Conservation (phyloP, 371 early-diverging fungal species). For the Blakeslea trispora region DNA sequence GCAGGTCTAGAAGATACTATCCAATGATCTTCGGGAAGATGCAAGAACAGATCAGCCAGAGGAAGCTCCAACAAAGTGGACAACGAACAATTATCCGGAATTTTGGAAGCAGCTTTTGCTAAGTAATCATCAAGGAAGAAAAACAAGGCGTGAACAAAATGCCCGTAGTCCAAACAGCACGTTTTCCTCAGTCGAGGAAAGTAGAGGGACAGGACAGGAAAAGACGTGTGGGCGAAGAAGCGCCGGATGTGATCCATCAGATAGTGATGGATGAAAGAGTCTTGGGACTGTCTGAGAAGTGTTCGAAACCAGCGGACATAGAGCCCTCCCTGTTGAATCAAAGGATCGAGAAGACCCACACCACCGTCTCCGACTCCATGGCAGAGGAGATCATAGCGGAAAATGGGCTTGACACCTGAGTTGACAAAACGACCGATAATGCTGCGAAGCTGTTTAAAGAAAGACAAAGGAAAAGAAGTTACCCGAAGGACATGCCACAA, state of each 20-base stretch:
- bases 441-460: neutral
- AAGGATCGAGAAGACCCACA: constrained; percentile 13
- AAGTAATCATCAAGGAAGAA: neutral
- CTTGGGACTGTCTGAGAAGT: neutral
- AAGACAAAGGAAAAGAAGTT: neutral
- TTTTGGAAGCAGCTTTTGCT: neutral
- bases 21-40: neutral
- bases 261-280: neutral
- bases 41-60: neutral
- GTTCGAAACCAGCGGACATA: constrained; percentile 14
- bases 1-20: neutral
- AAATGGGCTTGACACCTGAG: neutral
- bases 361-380: neutral
- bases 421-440: neutral
- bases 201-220: neutral
- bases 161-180: neutral
- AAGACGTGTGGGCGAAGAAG: neutral
- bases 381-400: neutral
- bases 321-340: constrained; percentile 7
- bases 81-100: neutral
- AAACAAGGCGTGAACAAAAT: neutral
- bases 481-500: constrained; percentile 25
- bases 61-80: neutral
- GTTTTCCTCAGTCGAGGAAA: neutral
- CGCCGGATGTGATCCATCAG: neutral